phyloP scores from a whole-genome alignment of 2,329 filamentous ascomycete genomes.

The Fusarium musae region DNA sequence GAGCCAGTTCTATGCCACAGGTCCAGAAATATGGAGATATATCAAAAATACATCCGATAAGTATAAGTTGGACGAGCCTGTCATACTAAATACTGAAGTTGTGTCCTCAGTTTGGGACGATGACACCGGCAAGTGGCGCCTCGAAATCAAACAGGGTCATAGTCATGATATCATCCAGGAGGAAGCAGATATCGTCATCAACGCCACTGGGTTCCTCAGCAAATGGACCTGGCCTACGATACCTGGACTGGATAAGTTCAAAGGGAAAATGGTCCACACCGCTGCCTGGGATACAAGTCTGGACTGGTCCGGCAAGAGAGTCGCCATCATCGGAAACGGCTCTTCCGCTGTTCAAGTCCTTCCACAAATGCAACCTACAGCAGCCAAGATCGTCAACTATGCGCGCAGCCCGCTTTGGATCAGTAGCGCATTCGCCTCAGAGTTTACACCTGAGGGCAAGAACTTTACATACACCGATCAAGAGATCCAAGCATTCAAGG shows the following conservation, averaged over 20 bases:
- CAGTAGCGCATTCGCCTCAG: rapidly evolving
- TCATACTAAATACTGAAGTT: not conserved
- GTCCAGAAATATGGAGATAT: not conserved
- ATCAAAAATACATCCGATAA: not conserved
- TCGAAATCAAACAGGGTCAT: not conserved
- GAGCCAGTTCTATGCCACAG: not conserved
- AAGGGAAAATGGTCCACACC: not conserved
- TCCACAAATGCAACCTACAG: not conserved
- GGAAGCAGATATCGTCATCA: not conserved
- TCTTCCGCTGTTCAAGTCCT: not conserved
- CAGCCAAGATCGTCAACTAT: not conserved
- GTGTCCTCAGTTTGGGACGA: not conserved
- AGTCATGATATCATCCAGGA: rapidly evolving
- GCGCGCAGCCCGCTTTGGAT: not conserved
- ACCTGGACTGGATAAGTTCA: not conserved
- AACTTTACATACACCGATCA: not conserved
- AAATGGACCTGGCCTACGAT: not conserved
- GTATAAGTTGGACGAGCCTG: not conserved
- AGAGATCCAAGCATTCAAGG: not conserved
- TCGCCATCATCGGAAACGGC: not conserved
- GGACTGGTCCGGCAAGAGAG: not conserved
- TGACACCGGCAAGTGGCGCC: not conserved
- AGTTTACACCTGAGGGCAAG: not conserved
- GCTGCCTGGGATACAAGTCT: not conserved
- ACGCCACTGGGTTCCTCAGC: not conserved